phyloP scores from a whole-genome alignment of 345 rosid species.

The Syzygium grande region DNA sequence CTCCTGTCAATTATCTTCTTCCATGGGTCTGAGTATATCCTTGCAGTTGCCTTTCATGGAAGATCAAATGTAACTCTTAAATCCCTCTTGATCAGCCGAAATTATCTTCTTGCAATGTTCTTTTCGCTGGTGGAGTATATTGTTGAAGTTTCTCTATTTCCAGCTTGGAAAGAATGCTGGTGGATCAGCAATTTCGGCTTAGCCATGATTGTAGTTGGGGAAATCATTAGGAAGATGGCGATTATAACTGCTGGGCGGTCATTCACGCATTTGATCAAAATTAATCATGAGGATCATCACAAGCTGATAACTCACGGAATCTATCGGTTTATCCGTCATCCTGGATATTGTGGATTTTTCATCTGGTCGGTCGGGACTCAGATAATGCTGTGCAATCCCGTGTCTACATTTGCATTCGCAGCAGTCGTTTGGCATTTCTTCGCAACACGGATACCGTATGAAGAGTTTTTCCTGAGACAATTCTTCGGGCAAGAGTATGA shows the following conservation, averaged over 20 bases:
- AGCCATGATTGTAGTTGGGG: slow-evolving; percentile 22
- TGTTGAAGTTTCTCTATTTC: slow-evolving; percentile 24
- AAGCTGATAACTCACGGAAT: slow-evolving; percentile 28
- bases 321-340: slow-evolving; percentile 30
- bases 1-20: slow-evolving; percentile 29
- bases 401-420: slow-evolving; percentile 26
- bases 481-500: slow-evolving; percentile 2
- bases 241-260: slow-evolving; percentile 33
- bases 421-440: slow-evolving; percentile 24
- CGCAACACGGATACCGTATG: slow-evolving; percentile 5
- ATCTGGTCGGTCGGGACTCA: slow-evolving; percentile 40
- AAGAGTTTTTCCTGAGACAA: slow-evolving; percentile 9
- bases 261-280: slow-evolving; percentile 33
- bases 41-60: slow-evolving; percentile 31
- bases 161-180: slow-evolving; percentile 32
- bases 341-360: slow-evolving; percentile 33
- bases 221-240: slow-evolving; percentile 26
- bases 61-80: slow-evolving; percentile 20
- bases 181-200: slow-evolving; percentile 32
- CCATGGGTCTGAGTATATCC: slow-evolving; percentile 30
- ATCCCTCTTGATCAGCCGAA: slow-evolving; percentile 30
- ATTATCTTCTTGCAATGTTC: slow-evolving; percentile 28
- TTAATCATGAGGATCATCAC: slow-evolving; percentile 26
- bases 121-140: slow-evolving; percentile 27
- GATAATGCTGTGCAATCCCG: slow-evolving; percentile 38